Evolutionary conservation across 2,329 filamentous ascomycete species (phyloP).

Genomic region (Fusarium protoensiforme): DNA sequence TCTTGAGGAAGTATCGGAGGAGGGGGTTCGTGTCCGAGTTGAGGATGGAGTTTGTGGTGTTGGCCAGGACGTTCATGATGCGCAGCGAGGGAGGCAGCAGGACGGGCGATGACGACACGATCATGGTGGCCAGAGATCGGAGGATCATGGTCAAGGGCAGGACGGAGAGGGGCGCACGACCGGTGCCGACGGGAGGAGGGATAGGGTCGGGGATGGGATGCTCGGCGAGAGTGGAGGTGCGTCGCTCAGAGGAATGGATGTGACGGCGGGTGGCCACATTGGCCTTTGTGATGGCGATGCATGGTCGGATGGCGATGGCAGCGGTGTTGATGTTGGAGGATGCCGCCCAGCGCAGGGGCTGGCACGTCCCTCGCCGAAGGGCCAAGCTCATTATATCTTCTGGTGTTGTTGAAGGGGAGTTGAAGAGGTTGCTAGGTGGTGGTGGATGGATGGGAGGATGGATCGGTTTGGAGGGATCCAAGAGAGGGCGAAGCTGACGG

Average conservation of each 20-base stretch:
- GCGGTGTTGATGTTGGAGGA: conserved; percentile 26
- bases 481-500: conserved; percentile 18
- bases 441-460: conserved; percentile 9
- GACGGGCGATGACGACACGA: conserved; percentile 75
- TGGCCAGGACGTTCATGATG: conserved; percentile 75
- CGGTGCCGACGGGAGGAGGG: conserved; percentile 40
- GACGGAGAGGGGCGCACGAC: conserved; percentile 67
- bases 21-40: conserved; percentile 81
- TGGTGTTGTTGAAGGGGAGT: conserved; percentile 5
- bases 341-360: conserved; percentile 40
- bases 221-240: conserved; percentile 50
- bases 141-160: conserved; percentile 75
- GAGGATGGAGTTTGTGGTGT: conserved; percentile 73
- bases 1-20: conserved; percentile 76
- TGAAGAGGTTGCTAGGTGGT: conserved; percentile 8
- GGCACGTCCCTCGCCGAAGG: conserved; percentile 41
- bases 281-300: conserved; percentile 31
- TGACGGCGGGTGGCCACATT: conserved; percentile 38
- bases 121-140: conserved; percentile 75
- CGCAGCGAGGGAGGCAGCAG: conserved; percentile 77
- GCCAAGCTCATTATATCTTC: conserved; percentile 40
- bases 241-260: conserved; percentile 52
- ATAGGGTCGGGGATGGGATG: conserved; percentile 45
- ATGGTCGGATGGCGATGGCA: conserved; percentile 31
- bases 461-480: conserved; percentile 35